A percentile compares a stretch with the other conserved stretches of the same genome.
phyloP scores from a whole-genome alignment of 164 flowering plant species.

The Stephania japonica region DNA sequence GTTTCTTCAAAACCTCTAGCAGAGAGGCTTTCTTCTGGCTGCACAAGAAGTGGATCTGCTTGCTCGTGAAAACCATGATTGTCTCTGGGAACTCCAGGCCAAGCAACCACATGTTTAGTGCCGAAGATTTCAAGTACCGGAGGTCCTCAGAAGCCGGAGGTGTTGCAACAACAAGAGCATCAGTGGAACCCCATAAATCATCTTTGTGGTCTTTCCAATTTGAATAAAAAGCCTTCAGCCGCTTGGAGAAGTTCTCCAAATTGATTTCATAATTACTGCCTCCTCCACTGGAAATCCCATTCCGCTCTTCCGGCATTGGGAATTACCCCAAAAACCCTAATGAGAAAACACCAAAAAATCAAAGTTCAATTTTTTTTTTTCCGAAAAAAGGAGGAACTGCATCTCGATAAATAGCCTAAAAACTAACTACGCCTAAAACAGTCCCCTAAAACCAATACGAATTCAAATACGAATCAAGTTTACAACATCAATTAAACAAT shows the following conservation, averaged over 20 bases:
- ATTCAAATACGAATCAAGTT: no score
- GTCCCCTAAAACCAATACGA: no score
- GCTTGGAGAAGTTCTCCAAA: conserved; percentile 34
- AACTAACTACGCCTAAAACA: no score
- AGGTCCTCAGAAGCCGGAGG: conserved; percentile 74
- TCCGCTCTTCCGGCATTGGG: conserved; percentile 35
- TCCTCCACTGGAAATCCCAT: conserved; percentile 22
- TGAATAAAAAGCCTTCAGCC: conserved; percentile 48
- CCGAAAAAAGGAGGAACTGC: no score
- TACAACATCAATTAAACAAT: no score
- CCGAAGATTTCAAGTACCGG: conserved; percentile 71
- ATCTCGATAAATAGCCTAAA: no score
- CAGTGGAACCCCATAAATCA: conserved; percentile 51
- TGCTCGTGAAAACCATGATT: conserved; percentile 61
- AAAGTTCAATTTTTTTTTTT: no score
- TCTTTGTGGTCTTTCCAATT: conserved; percentile 47
- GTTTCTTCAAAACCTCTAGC: conserved; percentile 44
- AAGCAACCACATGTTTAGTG: conserved; percentile 66
- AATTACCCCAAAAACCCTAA: no score
- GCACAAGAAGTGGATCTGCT: conserved; percentile 65
- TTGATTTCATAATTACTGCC: conserved; percentile 32
- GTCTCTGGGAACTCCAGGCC: conserved; percentile 90
- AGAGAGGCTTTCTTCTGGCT: conserved; percentile 68
- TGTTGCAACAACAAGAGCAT: conserved; percentile 55
- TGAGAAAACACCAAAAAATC: no score